Percentiles rank a stretch among this genome's conserved stretches.
Conservation (phyloP, 2,329 filamentous ascomycete species). For the Thermomyces lanuginosus region DNA sequence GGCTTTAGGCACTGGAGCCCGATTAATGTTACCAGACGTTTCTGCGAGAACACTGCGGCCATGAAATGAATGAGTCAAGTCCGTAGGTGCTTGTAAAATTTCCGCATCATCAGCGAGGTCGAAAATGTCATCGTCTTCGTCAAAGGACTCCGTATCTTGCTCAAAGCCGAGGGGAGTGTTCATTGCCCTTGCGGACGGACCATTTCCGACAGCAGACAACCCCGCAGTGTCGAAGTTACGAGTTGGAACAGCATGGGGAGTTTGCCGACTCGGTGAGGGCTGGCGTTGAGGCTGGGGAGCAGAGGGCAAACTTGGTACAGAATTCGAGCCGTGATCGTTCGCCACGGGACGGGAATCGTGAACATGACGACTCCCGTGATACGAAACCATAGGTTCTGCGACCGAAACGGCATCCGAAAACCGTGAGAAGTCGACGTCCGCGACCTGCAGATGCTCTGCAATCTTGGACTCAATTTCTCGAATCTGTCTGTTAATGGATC, state of each 20-base stretch:
- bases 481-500: constrained; percentile 17
- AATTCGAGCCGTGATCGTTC: too few relatives aligned
- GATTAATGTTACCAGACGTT: constrained; percentile 23
- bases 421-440: constrained; percentile 18
- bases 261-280: too few relatives aligned
- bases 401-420: too few relatives aligned
- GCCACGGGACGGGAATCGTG: constrained; percentile 1
- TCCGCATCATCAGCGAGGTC: constrained; percentile 21
- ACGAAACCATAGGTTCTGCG: too few relatives aligned
- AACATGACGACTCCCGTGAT: constrained; percentile 9
- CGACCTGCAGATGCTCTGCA: constrained; percentile 15
- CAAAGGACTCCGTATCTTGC: constrained; percentile 4
- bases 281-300: too few relatives aligned
- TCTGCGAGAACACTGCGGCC: constrained; percentile 26
- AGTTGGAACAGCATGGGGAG: too few relatives aligned
- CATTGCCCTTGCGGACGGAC: not conserved
- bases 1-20: constrained; percentile 16
- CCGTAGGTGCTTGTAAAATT: too few relatives aligned
- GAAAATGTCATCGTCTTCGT: constrained; percentile 31
- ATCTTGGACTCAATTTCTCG: constrained; percentile 20
- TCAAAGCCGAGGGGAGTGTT: constrained; percentile 1
- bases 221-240: too few relatives aligned
- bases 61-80: constrained; percentile 8
- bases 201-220: too few relatives aligned
- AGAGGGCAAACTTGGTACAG: too few relatives aligned